Evolutionary conservation across 1,284 basidiomycete genomes (phyloP).

Genomic region (Ceraceosorus bombacis): DNA sequence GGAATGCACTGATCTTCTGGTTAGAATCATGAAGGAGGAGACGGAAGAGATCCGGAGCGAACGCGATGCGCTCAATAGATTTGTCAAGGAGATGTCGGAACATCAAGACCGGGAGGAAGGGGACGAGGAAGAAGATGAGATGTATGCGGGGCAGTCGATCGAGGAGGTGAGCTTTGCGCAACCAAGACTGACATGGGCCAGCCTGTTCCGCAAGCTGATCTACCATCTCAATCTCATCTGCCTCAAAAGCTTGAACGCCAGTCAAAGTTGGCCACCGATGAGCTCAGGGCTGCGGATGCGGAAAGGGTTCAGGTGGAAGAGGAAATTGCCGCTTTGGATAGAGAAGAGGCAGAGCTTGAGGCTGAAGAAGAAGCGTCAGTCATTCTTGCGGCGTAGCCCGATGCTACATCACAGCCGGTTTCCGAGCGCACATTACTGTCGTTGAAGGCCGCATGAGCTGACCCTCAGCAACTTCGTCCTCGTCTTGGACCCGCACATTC

Average conservation of each 20-base stretch:
- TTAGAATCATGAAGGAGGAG: constrained; percentile 68
- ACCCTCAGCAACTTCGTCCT: background rate
- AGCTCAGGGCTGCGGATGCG: constrained; percentile 33
- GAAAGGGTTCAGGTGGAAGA: constrained; percentile 55
- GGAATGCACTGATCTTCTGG: constrained; percentile 79
- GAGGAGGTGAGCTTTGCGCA: constrained; percentile 9
- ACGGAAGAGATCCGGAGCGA: constrained; percentile 85
- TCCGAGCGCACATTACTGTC: too few relatives aligned
- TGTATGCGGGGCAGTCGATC: constrained; percentile 8
- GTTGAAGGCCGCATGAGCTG: too few relatives aligned
- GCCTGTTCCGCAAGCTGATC: constrained; percentile 15
- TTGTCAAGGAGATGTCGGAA: constrained; percentile 30
- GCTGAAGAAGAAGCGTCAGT: constrained; percentile 71
- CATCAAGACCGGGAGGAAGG: constrained; percentile 3
- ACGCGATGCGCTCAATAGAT: constrained; percentile 62
- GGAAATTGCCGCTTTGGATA: constrained; percentile 64
- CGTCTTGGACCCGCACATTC: background rate
- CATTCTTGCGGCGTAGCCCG: too few relatives aligned
- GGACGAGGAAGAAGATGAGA: constrained; percentile 9
- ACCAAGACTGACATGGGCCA: constrained; percentile 3
- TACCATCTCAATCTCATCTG: background rate
- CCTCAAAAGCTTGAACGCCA: constrained; percentile 17
- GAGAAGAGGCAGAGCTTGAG: constrained; percentile 61
- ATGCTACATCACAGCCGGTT: too few relatives aligned
- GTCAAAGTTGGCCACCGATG: constrained; percentile 14